Percentiles rank a stretch among this genome's conserved stretches.
Evolutionary conservation across 306 rosid genomes (phyloP).

Genomic region (Myrica gale): DNA sequence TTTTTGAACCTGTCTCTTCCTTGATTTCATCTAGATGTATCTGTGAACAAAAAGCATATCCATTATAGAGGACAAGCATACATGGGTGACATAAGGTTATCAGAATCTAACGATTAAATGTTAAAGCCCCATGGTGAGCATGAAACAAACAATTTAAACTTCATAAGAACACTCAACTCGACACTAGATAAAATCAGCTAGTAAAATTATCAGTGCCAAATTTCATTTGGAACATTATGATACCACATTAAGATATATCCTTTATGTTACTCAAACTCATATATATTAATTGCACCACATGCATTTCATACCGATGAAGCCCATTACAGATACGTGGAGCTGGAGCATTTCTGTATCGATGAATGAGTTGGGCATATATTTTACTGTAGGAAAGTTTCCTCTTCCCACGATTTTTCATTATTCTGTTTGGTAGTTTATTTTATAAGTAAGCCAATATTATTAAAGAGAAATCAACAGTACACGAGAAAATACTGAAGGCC

Average conservation of each 20-base stretch:
- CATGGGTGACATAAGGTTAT: not conserved
- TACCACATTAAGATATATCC: not conserved
- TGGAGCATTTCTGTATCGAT: not conserved
- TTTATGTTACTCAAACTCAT: not conserved
- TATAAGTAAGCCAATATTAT: too few species aligned
- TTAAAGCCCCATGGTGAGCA: not conserved
- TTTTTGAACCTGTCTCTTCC: constrained; percentile 42
- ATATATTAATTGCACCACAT: not conserved
- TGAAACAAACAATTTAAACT: not conserved
- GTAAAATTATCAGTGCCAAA: not conserved
- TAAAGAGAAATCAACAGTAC: too few species aligned
- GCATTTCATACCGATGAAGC: not conserved
- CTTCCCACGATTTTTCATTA: not conserved
- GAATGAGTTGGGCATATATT: not conserved
- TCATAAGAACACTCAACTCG: not conserved
- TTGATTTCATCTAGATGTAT: constrained; percentile 47
- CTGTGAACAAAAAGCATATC: constrained; percentile 35
- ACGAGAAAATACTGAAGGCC: too few species aligned
- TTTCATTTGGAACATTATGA: not conserved
- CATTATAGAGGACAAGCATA: not conserved
- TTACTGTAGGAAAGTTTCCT: not conserved
- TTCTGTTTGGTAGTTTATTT: not conserved
- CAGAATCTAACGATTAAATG: not conserved
- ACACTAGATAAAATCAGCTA: not conserved
- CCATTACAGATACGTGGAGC: not conserved